Base-by-base conservation (phyloP, 1,139 yeast genomes). In the Suhomyces ambrosiae region DNA sequence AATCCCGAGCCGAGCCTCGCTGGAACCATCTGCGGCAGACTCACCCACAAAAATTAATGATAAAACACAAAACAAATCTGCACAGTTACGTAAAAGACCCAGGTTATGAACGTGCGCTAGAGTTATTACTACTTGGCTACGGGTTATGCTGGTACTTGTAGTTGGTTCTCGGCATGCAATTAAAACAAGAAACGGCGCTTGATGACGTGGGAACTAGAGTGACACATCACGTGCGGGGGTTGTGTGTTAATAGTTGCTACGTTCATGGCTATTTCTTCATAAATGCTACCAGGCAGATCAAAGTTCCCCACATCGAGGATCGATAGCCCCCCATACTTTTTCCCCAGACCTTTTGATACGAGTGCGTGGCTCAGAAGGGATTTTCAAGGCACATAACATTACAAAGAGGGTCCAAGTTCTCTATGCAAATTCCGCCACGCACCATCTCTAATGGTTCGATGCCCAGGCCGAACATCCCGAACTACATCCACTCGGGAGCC, bases 311-410 rank as follows among this genome's bases (percentile, higher is more conserved):
- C n/a, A n/a, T n/a, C n/a, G n/a, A n/a, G n/a, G n/a, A n/a, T 23
- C 24, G n/a, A n/a, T 23, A 19, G 7, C 22, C 10, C 27, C 14
- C 27, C 27, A 12, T n/a, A 12, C 27, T 4, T 11, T 18, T 27
- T 28, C 28, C 32, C 32, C 32, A 32, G 28, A 17, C 16, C 21
- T 8, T 3, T 12, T 19, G 30, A 22, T 27, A 27, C 32, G 32
- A 27, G 28, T n/a, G 8, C 27, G 28, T 15, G 32, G 32, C 32
- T 33, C 36, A 17, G 16, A 16, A 17, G 9, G 15, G 19, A 24
- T n/a, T 29, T 33, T 27, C 35, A 33, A 33, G 31, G 35, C 35
- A 17, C 35, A 27, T 27, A 27, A 27, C 12, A 12, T 26, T 8
- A 16, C 29, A 14, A 26, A 16, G 29, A 26, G 21, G 29, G 29